Evolutionary conservation across 768 basidiomycete genomes (phyloP).

Genomic region (Mycena albidolilacea): DNA sequence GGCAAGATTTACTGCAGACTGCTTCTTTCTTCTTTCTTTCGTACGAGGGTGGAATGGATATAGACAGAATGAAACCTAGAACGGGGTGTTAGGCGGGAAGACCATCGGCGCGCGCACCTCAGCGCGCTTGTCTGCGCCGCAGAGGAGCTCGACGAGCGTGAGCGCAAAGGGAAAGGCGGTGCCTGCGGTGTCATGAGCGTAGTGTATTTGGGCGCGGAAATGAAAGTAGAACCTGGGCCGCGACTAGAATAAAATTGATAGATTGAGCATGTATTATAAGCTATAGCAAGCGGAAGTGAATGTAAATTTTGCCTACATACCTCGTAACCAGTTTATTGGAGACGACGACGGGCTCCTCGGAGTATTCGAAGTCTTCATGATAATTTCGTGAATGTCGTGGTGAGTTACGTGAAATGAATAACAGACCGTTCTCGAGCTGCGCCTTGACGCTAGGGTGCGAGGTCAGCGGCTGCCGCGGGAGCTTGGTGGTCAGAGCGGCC

Average conservation of each 20-base stretch:
- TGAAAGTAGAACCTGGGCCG: conserved; percentile 69
- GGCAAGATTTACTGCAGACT: background rate
- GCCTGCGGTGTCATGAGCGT: conserved; percentile 54
- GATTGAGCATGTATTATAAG: background rate
- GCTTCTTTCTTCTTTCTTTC: background rate
- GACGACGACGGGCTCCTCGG: conserved; percentile 80
- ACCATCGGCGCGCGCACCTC: conserved; percentile 79
- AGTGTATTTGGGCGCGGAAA: background rate
- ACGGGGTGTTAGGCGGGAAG: conserved; percentile 69
- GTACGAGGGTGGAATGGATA: too few relatives aligned
- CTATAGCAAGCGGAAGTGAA: background rate
- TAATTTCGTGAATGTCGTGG: background rate
- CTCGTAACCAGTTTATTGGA: conserved; percentile 85
- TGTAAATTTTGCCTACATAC: conserved; percentile 48
- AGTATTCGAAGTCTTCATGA: conserved; percentile 76
- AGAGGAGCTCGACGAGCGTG: conserved; percentile 79
- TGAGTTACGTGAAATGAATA: background rate
- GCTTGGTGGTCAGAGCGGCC: conserved; percentile 72
- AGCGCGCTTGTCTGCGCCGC: conserved; percentile 72
- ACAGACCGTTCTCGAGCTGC: conserved; percentile 59
- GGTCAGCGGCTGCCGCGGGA: conserved; percentile 77
- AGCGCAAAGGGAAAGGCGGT: conserved; percentile 86
- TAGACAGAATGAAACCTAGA: conserved; percentile 33
- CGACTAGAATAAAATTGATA: conserved; percentile 59
- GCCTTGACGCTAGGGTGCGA: conserved; percentile 83